Evolutionary conservation across 2,329 filamentous ascomycete genomes (phyloP).

Genomic region (Akanthomyces muscarius): DNA sequence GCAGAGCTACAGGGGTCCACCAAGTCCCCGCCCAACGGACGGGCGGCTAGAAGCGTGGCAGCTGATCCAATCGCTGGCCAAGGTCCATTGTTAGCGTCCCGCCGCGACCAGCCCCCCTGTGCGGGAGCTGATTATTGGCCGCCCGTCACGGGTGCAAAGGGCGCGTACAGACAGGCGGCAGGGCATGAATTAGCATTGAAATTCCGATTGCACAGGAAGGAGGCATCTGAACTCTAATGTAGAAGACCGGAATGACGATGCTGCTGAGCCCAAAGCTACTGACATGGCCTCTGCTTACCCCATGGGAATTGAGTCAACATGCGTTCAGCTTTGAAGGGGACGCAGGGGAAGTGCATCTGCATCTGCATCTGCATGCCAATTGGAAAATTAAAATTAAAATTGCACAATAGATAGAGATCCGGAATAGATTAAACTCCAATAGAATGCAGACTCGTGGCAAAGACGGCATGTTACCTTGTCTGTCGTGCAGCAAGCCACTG

Average conservation of each 20-base stretch:
- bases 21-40: neutral
- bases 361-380: too few species aligned
- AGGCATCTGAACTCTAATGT: neutral
- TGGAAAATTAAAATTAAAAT: too few species aligned
- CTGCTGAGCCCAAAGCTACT: too few species aligned
- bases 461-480: neutral
- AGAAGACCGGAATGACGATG: too few species aligned
- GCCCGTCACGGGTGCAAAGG: neutral
- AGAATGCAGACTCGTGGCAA: neutral
- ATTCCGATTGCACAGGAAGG: neutral
- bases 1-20: neutral
- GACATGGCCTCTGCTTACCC: too few species aligned
- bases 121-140: neutral
- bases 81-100: neutral
- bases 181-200: neutral
- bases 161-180: neutral
- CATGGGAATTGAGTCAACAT: too few species aligned
- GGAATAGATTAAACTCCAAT: neutral
- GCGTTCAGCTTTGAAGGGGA: too few species aligned
- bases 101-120: neutral
- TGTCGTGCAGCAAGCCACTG: slow-evolving; percentile 4
- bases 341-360: too few species aligned
- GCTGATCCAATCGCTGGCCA: slow-evolving; percentile 3
- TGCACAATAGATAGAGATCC: too few species aligned
- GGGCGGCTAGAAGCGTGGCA: slow-evolving; percentile 14